Evolutionary conservation across 805 yeast genomes (phyloP), one percentile per base, ranked within the genome.

Genomic region (Wickerhamiella vanderwaltii): DNA sequence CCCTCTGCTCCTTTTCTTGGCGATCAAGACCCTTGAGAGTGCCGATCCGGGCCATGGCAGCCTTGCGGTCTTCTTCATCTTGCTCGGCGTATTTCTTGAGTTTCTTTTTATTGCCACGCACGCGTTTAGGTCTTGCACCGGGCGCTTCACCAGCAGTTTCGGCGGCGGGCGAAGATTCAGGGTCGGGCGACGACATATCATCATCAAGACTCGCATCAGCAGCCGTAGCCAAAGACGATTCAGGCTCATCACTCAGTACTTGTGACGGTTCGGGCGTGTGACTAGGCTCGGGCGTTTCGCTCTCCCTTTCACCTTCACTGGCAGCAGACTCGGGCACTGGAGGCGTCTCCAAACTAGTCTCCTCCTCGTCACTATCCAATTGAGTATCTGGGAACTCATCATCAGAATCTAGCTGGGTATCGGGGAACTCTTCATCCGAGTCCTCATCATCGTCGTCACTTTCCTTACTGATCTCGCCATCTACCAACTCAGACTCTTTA

Each of bases 51-150:
- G 79, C 75, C 81, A 88, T 75, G 49, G 93, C 69, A 43, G 79
- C 52, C 35, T 61, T 53, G 43, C 86, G 71, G 52, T 88, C 97
- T 43, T 82, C 91, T 40, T 84, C 95, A 57, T 88, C 97, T 61
- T 88, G 97, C 46, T 80, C 86, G 3, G 77, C 84, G 54, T 88
- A 88, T 55, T 87, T 88, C 46, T 72, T 68, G 30, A 79, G 79
- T 43, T 85, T 81, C 55, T 86, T 86, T 54, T 79, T 84, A 60
- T 81, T 85, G 36, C 97, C 96, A 52, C 96, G 73, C 5, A 78
- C 76, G 29, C 65, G 31, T 20, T 37, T 37, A 20, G 40, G 40
- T 19, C 18, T 19, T 3, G 9, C 26, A 7, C 11, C 5, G 12
- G 30, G n/a, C 9, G 26, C 22, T 6, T 24, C 5, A 12, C 15